Evolutionary conservation across 257 asterid genomes (phyloP), one percentile per base, ranked within the genome.

Genomic region (Ajuga chamaepitys): DNA sequence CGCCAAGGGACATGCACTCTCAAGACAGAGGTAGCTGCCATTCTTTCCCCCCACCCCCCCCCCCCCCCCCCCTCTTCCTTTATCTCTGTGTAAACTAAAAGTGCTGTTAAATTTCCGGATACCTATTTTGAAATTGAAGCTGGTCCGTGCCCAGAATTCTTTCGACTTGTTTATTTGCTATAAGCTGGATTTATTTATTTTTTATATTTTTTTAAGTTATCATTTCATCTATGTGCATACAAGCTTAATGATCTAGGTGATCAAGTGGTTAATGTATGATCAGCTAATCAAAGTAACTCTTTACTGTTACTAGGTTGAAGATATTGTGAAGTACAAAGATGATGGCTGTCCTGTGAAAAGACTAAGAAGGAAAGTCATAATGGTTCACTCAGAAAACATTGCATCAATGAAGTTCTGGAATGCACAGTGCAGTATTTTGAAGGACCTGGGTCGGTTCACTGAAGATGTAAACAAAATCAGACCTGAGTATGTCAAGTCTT

Each of bases 1-100:
- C 96, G 98, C 77, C 98, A 92, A 76, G 97, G 97, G 38, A 87
- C 98, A 60, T 89, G 95, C 72, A 78, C 68, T 70, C 65, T 89
- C 62, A 83, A 84, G 81, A 79, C 75, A 63, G 83, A 88, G 87
- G 95, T 86, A 59, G 54, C 45, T 62, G n/a, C 52, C 54, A 7
- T 58, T 66, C 58, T 40, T 32, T 45, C 47, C 28, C 41, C 21
- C 58, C 40, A 46, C 25, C 10, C 16, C 20, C 8, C n/a, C n/a
- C n/a, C 7, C 46, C 38, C 40, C 42, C 16, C 1, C 22, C 46
- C 10, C 12, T 28, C 7, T 34, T 53, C 51, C 48, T 42, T 5
- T 57, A 18, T 13, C 24, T 64, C 14, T 46, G 34, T 54, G 32
- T 24, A 18, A 13, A 71, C 28, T 58, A 2, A 5, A 64, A 74